Evolutionary conservation across 129 eudicot species (phyloP).

Genomic region (Flaveria brownii): DNA sequence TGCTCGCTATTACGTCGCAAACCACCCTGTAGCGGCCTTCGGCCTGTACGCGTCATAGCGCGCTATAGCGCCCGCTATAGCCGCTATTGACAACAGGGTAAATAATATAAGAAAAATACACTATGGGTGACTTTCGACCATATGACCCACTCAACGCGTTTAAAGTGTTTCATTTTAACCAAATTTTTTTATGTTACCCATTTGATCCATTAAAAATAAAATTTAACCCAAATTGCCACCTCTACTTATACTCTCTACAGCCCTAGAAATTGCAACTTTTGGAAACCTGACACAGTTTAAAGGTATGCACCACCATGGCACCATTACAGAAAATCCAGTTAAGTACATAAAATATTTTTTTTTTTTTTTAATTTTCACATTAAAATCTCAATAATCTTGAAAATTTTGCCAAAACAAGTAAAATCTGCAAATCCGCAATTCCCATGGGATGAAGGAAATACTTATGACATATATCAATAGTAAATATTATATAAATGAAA

Average conservation of each 20-base stretch:
- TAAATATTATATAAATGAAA: background rate
- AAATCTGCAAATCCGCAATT: constrained; percentile 1
- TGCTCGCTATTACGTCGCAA: too few species aligned
- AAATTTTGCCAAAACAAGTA: background rate
- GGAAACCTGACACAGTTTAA: background rate
- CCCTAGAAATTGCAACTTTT: constrained; percentile 4
- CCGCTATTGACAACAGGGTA: too few species aligned
- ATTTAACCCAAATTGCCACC: background rate
- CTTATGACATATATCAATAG: background rate
- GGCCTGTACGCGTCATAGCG: too few species aligned
- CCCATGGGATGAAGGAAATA: constrained; percentile 2
- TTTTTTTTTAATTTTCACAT: background rate
- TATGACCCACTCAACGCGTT: background rate
- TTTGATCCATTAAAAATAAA: background rate
- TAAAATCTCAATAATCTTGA: constrained; percentile 14
- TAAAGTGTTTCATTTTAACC: background rate
- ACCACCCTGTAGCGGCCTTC: too few species aligned
- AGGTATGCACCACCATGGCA: background rate
- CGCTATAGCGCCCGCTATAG: too few species aligned
- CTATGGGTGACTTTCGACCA: background rate
- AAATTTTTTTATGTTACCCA: background rate
- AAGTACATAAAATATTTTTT: background rate
- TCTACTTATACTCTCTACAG: background rate
- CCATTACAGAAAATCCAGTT: too few species aligned
- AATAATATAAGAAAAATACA: background rate